phyloP scores from a whole-genome alignment of 2,329 filamentous ascomycete genomes.

The Coniochaeta pulveracea region DNA sequence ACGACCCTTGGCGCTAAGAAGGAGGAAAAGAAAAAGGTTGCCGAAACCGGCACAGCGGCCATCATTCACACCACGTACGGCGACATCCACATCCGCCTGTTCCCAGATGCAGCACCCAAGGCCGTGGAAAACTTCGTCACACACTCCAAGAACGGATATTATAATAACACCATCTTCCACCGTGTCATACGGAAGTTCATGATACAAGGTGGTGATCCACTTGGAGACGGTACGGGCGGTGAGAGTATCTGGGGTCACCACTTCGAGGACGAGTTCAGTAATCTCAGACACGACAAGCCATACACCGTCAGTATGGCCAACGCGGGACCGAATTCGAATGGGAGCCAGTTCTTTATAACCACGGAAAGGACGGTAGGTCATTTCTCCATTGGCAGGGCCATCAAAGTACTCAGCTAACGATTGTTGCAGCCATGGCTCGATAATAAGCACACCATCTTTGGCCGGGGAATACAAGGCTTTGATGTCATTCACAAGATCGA shows the following conservation, averaged over 20 bases:
- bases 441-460: slow-evolving; percentile 93
- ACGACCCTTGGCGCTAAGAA: slow-evolving; percentile 50
- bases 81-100: slow-evolving; percentile 87
- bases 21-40: slow-evolving; percentile 45
- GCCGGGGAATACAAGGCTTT: slow-evolving; percentile 76
- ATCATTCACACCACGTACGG: slow-evolving; percentile 87
- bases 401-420: slow-evolving; percentile 13
- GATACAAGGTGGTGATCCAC: slow-evolving; percentile 80
- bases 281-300: slow-evolving; percentile 84
- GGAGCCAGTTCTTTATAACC: slow-evolving; percentile 96
- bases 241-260: slow-evolving; percentile 89
- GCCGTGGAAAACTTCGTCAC: slow-evolving; percentile 97
- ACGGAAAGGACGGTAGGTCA: slow-evolving; percentile 78
- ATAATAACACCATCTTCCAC: slow-evolving; percentile 97
- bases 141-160: slow-evolving; percentile 81
- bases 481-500: slow-evolving; percentile 96
- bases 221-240: slow-evolving; percentile 81
- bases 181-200: slow-evolving; percentile 97
- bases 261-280: slow-evolving; percentile 89
- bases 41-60: slow-evolving; percentile 67
- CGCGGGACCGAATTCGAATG: slow-evolving; percentile 89
- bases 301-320: slow-evolving; percentile 98
- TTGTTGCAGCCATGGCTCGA: slow-evolving; percentile 69
- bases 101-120: slow-evolving; percentile 85
- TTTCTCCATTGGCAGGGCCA: neutral